Evolutionary conservation across 2,329 filamentous ascomycete genomes (phyloP).

Genomic region (Colletotrichum sp.): DNA sequence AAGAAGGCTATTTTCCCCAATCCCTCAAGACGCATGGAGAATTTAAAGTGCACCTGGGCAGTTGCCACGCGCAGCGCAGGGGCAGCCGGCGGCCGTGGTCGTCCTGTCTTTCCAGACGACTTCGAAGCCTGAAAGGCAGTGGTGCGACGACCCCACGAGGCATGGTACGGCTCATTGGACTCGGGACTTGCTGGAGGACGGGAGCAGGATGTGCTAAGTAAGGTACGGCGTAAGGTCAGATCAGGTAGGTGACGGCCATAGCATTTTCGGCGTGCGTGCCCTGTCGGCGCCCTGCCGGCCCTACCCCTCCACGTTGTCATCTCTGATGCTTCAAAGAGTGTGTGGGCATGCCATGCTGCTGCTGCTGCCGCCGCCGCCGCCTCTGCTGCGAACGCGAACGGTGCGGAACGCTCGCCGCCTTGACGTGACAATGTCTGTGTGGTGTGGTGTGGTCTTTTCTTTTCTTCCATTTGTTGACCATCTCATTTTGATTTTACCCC

Average conservation of each 20-base stretch:
- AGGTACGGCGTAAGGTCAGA: background rate
- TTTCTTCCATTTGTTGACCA: background rate
- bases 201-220: background rate
- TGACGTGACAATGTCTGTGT: conserved; percentile 6
- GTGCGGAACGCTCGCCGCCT: background rate
- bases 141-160: conserved; percentile 3
- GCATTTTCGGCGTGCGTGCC: conserved; percentile 11
- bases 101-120: conserved; percentile 1
- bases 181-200: background rate
- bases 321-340: background rate
- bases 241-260: background rate
- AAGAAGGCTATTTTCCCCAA: background rate
- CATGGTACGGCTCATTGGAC: background rate
- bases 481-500: background rate
- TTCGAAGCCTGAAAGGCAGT: background rate
- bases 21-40: background rate
- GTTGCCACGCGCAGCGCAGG: conserved; percentile 6
- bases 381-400: background rate
- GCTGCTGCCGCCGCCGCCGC: background rate
- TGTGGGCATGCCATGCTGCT: background rate
- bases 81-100: background rate
- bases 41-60: background rate
- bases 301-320: background rate
- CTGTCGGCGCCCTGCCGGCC: conserved; percentile 18
- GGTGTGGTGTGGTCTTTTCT: background rate